Percentiles rank a stretch among this genome's conserved stretches.
Conservation (phyloP, 371 early-diverging fungal genomes). For the Syncephalastrum monosporum region DNA sequence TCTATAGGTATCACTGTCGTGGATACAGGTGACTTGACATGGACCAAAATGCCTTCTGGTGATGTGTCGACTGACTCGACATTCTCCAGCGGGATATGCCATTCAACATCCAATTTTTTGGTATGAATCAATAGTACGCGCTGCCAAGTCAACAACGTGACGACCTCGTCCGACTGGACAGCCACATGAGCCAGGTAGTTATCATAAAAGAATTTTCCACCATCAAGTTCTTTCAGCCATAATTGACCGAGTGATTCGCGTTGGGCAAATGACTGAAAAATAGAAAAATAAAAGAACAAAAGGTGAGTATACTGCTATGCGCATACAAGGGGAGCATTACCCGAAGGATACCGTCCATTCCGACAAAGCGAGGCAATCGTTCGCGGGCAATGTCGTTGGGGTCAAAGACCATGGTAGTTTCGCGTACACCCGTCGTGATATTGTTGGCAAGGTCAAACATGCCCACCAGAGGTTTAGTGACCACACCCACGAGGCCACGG, state of each 20-base stretch:
- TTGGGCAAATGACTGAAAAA: slow-evolving; percentile 65
- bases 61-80: background rate
- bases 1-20: slow-evolving; percentile 2
- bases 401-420: slow-evolving; percentile 94
- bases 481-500: slow-evolving; percentile 82
- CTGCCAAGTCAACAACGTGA: slow-evolving; percentile 65
- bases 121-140: slow-evolving; percentile 61
- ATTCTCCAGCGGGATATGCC: slow-evolving; percentile 25
- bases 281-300: background rate
- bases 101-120: slow-evolving; percentile 59
- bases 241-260: slow-evolving; percentile 89
- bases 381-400: slow-evolving; percentile 68
- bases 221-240: slow-evolving; percentile 84
- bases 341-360: slow-evolving; percentile 75
- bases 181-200: slow-evolving; percentile 80
- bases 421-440: slow-evolving; percentile 85
- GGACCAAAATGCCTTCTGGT: slow-evolving; percentile 1
- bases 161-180: slow-evolving; percentile 54
- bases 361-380: slow-evolving; percentile 87
- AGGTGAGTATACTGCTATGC: background rate
- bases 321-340: slow-evolving; percentile 26
- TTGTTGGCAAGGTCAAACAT: slow-evolving; percentile 85
- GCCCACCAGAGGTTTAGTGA: slow-evolving; percentile 89
- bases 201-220: slow-evolving; percentile 78
- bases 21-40: background rate